Conservation (phyloP, 192 early-diverging fungal species). For the Coemansia umbellata region DNA sequence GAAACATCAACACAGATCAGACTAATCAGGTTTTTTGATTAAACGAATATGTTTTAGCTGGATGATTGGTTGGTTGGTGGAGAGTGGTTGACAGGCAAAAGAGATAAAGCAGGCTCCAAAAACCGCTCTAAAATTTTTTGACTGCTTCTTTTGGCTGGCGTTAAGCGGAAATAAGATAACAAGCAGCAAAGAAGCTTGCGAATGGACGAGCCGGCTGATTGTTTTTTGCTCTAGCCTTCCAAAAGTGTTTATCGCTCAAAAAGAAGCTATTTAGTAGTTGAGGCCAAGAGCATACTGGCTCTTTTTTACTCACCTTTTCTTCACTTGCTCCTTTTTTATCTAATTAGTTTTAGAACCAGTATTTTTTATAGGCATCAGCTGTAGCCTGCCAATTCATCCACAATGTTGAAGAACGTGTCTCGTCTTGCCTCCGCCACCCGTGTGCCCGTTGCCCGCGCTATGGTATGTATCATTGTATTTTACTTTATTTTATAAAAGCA, state of each 20-base stretch:
- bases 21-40: no score
- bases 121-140: no score
- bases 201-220: neutral
- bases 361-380: slow-evolving; percentile 25
- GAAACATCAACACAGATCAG: no score
- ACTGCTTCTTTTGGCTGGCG: no score
- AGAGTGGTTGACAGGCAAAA: no score
- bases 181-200: neutral
- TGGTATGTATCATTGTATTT: slow-evolving; percentile 54
- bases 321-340: slow-evolving; percentile 7
- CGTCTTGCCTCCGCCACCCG: slow-evolving; percentile 47
- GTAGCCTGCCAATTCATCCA: slow-evolving; percentile 33
- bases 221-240: neutral
- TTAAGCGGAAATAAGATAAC: no score
- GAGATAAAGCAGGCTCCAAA: no score
- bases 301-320: slow-evolving; percentile 4
- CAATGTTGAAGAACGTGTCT: slow-evolving; percentile 54
- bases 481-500: no score
- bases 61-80: no score
- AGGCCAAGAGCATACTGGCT: neutral
- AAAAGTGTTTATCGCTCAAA: neutral
- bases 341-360: slow-evolving; percentile 20
- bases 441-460: slow-evolving; percentile 45
- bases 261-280: slow-evolving; percentile 1
- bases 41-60: no score